Base-by-base conservation (phyloP, 2,329 filamentous ascomycete genomes). In the Phyllosticta capitalensis region DNA sequence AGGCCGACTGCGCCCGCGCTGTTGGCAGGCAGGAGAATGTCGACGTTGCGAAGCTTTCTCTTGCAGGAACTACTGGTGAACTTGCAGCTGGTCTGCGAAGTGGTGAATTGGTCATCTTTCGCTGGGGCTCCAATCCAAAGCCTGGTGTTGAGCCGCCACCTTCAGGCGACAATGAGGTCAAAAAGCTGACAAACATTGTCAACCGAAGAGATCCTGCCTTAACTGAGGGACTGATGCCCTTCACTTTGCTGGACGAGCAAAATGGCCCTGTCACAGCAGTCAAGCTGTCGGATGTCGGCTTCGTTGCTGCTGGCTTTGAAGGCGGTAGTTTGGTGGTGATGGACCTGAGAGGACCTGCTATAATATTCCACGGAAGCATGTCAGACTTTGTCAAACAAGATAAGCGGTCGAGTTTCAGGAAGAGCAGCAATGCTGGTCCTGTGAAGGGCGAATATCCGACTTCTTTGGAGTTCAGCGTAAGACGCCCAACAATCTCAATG, bases 281-380 rank as follows among this genome's bases (percentile, higher is more conserved):
- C 45, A 87, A 89, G 61, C 84, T 94, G 59, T 94, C 91, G n/a
- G 90, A 96, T 71, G 86, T 97, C 12, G 94, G 94, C 0, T 99
- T 99, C 68, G 83, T 95, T 10, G 92, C 87, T 10, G 86, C 88
- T 28, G 94, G 91, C 0, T 96, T 91, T 9, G 88, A 95, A 71
- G 83, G 84, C 48, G 94, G 94, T 2, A 84, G 84, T 63, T 73
- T 99, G 45, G 87, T 83, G 9, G 82, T 99, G 45, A 83, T 97
- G 56, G 94, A 99, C 71, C 79, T 99, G 62, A 85, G 94, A 61
- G 92, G 92, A 0, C 94, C 94, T 20, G 80, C 85, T 0, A 81
- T 97, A 53, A 94, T 97, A 62, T 90, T 89, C 69, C 86, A 85
- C 56, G 84, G 83, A 1, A 83, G 86, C 14, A 77, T 92, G 63